Base-by-base conservation (phyloP, 2,329 filamentous ascomycete species). In the Monosporascus sp. region DNA sequence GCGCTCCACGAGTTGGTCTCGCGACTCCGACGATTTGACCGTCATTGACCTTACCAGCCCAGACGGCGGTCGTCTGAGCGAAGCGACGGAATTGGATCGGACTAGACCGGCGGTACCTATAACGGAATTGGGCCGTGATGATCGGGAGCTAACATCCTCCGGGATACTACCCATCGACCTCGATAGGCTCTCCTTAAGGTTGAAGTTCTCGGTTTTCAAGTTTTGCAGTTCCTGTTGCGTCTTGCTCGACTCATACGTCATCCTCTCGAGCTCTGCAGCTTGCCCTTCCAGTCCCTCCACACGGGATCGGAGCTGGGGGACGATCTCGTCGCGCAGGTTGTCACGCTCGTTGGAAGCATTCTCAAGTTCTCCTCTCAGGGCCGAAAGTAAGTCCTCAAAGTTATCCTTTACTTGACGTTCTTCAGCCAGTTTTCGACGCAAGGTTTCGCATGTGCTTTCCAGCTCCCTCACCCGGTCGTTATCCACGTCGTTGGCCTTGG, bases 341-440 rank as follows among this genome's bases (percentile, higher is more conserved):
- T 99, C 94, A 50, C 91, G 85, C 72, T 99, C 92, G 61, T 94
- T 92, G 55, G 88, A 83, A 51, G 91, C 84, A 60, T 85, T 88
- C 63, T 92, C 83, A 16, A 97, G 78, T 68, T 99, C 91, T 24
- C 85, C 82, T 62, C 88, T 88, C 61, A 97, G 85, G 5, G 89
- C 93, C 7, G 86, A 84, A 45, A 97, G 78, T 44, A 99, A 79
- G 68, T 97, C 92, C 72, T 97, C 91, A 63, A 97, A 95, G 68
- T 95, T 97, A 65, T 90, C 86, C 70, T 96, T 97, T 62, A 89
- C 85, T 68, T 89, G 83, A 52, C 89, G 83, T 72, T 99, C 94
- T 66, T 97, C 91, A 1, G 82, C 78, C 45, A 99, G 78, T 60
- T 89, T 87, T 62, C 92, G 85, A 58, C 88, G 85, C 48, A 93